Conservation (phyloP, 163 green algal genomes). For the Trebouxiophyceae sp. region DNA sequence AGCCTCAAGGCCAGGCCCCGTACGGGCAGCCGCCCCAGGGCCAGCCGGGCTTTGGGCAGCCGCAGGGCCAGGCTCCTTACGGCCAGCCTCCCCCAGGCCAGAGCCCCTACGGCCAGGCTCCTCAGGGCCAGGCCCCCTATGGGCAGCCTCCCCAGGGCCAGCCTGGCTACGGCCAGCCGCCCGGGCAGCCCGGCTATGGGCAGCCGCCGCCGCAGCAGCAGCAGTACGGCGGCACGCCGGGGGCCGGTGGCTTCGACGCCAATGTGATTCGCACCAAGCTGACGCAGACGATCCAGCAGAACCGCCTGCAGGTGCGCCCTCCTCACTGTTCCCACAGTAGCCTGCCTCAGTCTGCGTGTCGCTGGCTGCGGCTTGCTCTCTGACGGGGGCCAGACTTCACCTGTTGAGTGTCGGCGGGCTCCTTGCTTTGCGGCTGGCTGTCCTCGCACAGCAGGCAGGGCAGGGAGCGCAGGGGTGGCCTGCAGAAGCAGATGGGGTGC, state of each 20-base stretch:
- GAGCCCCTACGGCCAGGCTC: not conserved
- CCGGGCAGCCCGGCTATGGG: not conserved
- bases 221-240: not conserved
- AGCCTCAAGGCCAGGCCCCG: not conserved
- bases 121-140: not conserved
- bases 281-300: not conserved
- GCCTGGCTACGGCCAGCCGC: not conserved
- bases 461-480: too few species aligned
- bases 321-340: too few species aligned
- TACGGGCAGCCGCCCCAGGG: not conserved
- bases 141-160: not conserved
- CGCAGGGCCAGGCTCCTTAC: not conserved
- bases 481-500: too few species aligned
- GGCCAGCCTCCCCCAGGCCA: not conserved
- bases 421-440: too few species aligned
- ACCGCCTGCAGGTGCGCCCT: slow-evolving; percentile 19
- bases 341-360: too few species aligned
- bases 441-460: too few species aligned
- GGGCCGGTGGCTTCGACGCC: not conserved
- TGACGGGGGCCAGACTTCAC: too few species aligned
- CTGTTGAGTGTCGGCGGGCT: too few species aligned
- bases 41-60: not conserved
- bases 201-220: not conserved
- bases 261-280: slow-evolving; percentile 1
- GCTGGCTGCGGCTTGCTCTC: too few species aligned